These are phyloP conservation scores for Candida insectorum DNA, from an alignment of 805 yeast species.

Conservation along the genomic window DNA sequence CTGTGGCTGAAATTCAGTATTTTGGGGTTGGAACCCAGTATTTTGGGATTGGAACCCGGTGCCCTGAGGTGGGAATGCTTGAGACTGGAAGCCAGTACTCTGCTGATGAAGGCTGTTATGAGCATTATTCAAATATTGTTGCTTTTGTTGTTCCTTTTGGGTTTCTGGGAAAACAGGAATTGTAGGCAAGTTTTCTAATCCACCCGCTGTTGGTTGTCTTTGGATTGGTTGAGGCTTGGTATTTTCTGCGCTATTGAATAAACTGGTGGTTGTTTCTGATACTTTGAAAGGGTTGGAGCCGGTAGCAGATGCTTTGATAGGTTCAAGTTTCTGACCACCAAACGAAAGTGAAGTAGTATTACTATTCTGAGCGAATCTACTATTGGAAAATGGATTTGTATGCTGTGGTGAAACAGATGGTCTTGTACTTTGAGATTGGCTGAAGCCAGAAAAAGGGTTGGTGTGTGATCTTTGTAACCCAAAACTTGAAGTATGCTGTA, in stretches of 20 bases:
- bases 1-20: conserved; percentile 2
- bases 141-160: conserved; percentile 40
- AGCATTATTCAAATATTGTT: conserved; percentile 36
- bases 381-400: conserved; percentile 45
- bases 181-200: conserved; percentile 63
- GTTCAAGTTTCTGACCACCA: conserved; percentile 5
- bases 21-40: conserved; percentile 11
- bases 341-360: conserved; percentile 30
- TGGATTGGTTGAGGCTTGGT: conserved; percentile 25
- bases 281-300: conserved; percentile 63
- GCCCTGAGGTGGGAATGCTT: conserved; percentile 18
- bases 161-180: conserved; percentile 69
- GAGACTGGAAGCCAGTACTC: conserved; percentile 11
- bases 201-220: conserved; percentile 68
- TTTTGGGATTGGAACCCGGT: too few species aligned
- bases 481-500: conserved; percentile 7
- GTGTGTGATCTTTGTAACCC: conserved; percentile 28
- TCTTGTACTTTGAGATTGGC: too few species aligned
- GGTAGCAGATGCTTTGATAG: conserved; percentile 34
- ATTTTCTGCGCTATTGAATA: conserved; percentile 19
- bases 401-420: conserved; percentile 13
- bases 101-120: conserved; percentile 29
- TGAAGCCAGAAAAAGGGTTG: conserved; percentile 38
- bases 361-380: conserved; percentile 31
- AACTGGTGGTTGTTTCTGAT: conserved; percentile 29